Conservation (phyloP, 2,329 filamentous ascomycete species). For the Fusarium nygamai region DNA sequence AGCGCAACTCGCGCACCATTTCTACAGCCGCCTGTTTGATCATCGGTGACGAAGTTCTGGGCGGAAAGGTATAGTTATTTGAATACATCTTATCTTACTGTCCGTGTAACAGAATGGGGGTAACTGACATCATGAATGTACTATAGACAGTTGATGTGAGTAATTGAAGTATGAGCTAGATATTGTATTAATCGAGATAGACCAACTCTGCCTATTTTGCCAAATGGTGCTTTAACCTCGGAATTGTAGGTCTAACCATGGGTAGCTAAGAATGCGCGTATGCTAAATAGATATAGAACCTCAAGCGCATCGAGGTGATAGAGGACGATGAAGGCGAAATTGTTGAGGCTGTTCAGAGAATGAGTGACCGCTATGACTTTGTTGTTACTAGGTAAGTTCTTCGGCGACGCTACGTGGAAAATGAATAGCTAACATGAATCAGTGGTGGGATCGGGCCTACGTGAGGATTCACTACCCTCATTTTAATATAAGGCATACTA, state of each 20-base stretch:
- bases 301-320: conserved; percentile 92
- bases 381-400: conserved; percentile 79
- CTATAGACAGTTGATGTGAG: conserved; percentile 56
- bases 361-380: conserved; percentile 92
- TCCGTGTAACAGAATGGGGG: background rate
- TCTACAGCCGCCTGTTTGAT: conserved; percentile 92
- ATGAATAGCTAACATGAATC: conserved; percentile 11
- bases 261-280: background rate
- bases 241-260: conserved; percentile 59
- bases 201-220: conserved; percentile 73
- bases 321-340: conserved; percentile 93
- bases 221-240: conserved; percentile 71
- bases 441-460: conserved; percentile 95
- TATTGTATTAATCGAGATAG: conserved; percentile 49
- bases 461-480: conserved; percentile 55
- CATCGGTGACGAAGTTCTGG: conserved; percentile 96
- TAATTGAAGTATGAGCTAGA: conserved; percentile 8
- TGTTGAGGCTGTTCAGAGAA: conserved; percentile 83
- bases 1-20: conserved; percentile 73
- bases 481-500: conserved; percentile 12
- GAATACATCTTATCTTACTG: background rate
- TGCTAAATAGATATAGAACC: conserved; percentile 55
- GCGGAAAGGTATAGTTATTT: conserved; percentile 78
- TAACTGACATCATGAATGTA: conserved; percentile 4
- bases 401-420: background rate